Evolutionary conservation across 345 rosid species (phyloP), one percentile per base, ranked within the genome.

Genomic region (Isatis tinctoria): DNA sequence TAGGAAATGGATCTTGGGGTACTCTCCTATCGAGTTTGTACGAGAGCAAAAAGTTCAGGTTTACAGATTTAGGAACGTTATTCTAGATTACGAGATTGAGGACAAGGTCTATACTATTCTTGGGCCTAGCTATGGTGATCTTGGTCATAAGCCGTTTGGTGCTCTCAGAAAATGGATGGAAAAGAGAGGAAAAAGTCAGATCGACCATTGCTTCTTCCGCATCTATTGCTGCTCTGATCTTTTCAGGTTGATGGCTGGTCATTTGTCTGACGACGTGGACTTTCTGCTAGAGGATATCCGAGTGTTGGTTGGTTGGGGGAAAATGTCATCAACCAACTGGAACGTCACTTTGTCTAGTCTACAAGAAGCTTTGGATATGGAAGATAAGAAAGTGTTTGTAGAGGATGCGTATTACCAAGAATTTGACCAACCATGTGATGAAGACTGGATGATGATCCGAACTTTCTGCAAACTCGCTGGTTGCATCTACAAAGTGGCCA

Each of bases 401-500:
- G 58, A 59, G 32, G 47, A 67, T 3, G 24, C 3, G 3, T 5
- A 35, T 51, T 66, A 66, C 33, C 11, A 69, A 1, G 32, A 12
- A 3, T 20, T 8, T 43, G 74, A 70, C n/a, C 14, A 0, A 60
- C 65, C 67, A 60, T 45, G 20, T 35, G 74, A 70, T 47, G 59
- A 60, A 33, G 67, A 70, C 0, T 70, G 74, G 74, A 6, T 59
- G 2, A 60, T 4, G 59, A 70, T 70, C 4, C 14, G 35, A 17
- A 60, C 75, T 8, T 71, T 47, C 16, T 71, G 74, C 60, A 70
- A 36, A 35, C 74, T 70, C 9, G 1, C 37, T 11, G 67, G 74
- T 16, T 70, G 74, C 28, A 60, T 70, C 22, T 70, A 70, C 35
- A 60, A 60, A 70, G 74, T 70, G 35, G 60, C 75, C 8, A 60